These are phyloP conservation scores for Mucor piriformis DNA, from an alignment of 371 early-diverging fungal genomes.

Conservation along the genomic window DNA sequence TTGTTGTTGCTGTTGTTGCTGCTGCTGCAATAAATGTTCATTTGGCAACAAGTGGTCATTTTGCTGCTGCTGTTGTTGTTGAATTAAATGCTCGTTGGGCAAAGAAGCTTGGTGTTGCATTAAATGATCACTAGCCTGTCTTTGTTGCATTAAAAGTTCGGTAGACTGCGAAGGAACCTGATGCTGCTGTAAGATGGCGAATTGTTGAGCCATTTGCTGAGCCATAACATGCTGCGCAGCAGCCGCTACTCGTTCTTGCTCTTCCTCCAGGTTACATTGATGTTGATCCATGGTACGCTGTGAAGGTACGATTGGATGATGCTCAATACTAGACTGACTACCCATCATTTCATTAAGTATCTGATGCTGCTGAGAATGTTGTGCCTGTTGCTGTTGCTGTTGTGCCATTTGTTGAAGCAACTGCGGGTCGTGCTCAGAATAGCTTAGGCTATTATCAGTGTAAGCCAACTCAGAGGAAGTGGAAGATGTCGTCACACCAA, in stretches of 20 bases:
- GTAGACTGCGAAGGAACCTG: neutral
- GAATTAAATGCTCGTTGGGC: neutral
- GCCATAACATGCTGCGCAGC: slow-evolving; percentile 33
- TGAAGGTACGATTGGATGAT: slow-evolving; percentile 31
- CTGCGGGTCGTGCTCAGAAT: neutral
- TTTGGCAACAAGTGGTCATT: neutral
- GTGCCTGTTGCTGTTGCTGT: slow-evolving; percentile 18
- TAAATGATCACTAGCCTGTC: neutral
- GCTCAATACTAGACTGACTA: slow-evolving; percentile 11
- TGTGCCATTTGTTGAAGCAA: slow-evolving; percentile 19
- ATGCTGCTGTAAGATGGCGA: slow-evolving; percentile 16
- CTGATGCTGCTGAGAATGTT: slow-evolving; percentile 11
- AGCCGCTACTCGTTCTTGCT: slow-evolving; percentile 21
- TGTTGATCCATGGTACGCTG: slow-evolving; percentile 12
- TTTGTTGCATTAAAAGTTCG: neutral
- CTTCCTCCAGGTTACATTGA: slow-evolving; percentile 14
- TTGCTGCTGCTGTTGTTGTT: neutral
- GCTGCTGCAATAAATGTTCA: neutral
- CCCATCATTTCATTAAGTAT: slow-evolving; percentile 12
- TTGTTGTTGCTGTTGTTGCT: slow-evolving; percentile 8
- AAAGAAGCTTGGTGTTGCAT: neutral
- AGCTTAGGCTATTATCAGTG: neutral
- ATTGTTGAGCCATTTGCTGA: slow-evolving; percentile 32
- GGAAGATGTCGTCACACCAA: neutral
- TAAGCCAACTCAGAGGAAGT: neutral